Percentiles rank a stretch among this genome's conserved stretches.
phyloP scores from a whole-genome alignment of 768 basidiomycete genomes.

The Phlebiopsis gigantea region DNA sequence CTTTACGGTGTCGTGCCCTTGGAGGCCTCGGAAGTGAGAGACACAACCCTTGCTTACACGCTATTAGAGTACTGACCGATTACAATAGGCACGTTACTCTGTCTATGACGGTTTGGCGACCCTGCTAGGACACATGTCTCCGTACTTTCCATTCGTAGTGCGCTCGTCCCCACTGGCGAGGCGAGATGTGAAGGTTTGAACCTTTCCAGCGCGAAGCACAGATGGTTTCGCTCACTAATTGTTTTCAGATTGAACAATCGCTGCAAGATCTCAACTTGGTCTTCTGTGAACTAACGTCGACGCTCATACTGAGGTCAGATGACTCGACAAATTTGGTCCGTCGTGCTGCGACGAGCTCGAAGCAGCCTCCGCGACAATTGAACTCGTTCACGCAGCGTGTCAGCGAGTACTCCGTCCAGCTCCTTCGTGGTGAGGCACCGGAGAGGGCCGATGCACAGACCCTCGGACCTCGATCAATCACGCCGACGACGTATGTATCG shows the following conservation, averaged over 20 bases:
- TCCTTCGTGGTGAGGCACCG: constrained; percentile 47
- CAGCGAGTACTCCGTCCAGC: constrained; percentile 52
- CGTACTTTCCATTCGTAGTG: constrained; percentile 78
- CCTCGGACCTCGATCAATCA: constrained; percentile 43
- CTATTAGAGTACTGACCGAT: not conserved
- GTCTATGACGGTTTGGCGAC: constrained; percentile 46
- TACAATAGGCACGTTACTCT: constrained; percentile 14
- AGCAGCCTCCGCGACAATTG: not conserved
- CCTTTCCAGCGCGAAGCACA: not conserved
- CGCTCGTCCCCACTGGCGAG: constrained; percentile 25
- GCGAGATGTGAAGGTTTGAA: constrained; percentile 54
- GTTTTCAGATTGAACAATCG: constrained; percentile 51
- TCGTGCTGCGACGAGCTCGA: not conserved
- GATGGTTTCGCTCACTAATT: constrained; percentile 5
- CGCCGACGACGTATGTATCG: constrained; percentile 51
- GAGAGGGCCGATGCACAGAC: constrained; percentile 3
- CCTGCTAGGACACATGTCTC: constrained; percentile 67
- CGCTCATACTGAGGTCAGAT: constrained; percentile 39
- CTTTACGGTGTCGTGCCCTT: constrained; percentile 58
- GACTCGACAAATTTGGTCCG: not conserved
- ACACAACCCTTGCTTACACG: not conserved
- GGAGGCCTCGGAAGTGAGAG: constrained; percentile 33
- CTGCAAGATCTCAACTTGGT: constrained; percentile 70
- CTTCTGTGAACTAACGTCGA: constrained; percentile 72
- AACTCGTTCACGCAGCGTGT: constrained; percentile 44